These are phyloP conservation scores for Citrus australasica DNA, from an alignment of 345 rosid genomes.

Conservation along the genomic window DNA sequence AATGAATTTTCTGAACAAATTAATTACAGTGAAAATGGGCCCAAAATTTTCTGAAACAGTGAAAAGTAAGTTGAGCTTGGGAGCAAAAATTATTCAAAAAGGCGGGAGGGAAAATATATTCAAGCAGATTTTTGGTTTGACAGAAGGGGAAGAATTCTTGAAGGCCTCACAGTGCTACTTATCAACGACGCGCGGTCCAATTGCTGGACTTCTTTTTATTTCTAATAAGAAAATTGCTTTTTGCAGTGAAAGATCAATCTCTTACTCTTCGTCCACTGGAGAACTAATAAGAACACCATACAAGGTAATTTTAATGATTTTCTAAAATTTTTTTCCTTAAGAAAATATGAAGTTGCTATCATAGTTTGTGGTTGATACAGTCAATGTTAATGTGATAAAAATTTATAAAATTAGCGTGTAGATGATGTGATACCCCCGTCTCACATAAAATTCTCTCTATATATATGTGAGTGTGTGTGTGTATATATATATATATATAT, in stretches of 20 bases:
- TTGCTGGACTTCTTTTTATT: constrained; percentile 43
- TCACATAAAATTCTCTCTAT: too few relatives aligned
- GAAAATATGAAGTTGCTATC: neutral
- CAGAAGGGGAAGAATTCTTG: constrained; percentile 34
- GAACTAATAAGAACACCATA: constrained; percentile 17
- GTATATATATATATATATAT: too few relatives aligned
- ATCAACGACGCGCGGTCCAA: constrained; percentile 42
- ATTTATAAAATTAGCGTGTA: too few relatives aligned
- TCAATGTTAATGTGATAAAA: too few relatives aligned
- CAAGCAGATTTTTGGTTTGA: constrained; percentile 32
- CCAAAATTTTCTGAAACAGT: constrained; percentile 32
- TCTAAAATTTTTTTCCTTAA: neutral
- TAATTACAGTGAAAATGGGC: constrained; percentile 32
- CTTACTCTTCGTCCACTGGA: constrained; percentile 18
- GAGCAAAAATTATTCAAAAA: constrained; percentile 31
- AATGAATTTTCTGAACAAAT: neutral
- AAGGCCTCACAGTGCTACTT: constrained; percentile 51
- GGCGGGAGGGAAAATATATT: constrained; percentile 43
- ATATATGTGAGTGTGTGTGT: too few relatives aligned
- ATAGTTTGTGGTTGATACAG: neutral
- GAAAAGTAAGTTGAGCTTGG: constrained; percentile 42
- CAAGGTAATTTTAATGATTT: constrained; percentile 21
- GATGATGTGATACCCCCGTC: too few relatives aligned
- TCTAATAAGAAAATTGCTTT: constrained; percentile 37
- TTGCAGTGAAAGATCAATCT: constrained; percentile 32